These are phyloP conservation scores for Brassica nigra DNA, from an alignment of 345 rosid genomes.

Conservation along the genomic window DNA sequence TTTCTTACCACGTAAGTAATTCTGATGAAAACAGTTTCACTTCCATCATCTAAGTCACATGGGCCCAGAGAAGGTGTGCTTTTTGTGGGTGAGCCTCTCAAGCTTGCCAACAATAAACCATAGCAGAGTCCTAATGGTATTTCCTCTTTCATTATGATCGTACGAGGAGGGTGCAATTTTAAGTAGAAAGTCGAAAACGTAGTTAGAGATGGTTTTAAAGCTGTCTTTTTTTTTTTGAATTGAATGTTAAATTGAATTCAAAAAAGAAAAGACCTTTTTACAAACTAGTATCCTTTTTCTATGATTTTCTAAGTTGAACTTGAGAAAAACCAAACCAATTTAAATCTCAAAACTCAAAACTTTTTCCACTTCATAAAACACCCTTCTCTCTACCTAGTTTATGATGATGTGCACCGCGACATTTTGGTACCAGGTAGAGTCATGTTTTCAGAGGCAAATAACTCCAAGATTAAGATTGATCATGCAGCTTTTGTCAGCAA, in stretches of 20 bases:
- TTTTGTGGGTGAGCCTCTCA: background rate
- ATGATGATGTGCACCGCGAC: background rate
- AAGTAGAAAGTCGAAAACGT: background rate
- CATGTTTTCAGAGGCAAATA: background rate
- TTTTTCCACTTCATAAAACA: too few relatives aligned
- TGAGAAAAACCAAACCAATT: too few relatives aligned
- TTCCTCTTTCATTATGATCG: background rate
- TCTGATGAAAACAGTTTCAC: background rate
- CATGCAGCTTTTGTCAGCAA: too few relatives aligned
- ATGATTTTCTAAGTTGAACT: too few relatives aligned
- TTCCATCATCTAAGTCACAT: background rate
- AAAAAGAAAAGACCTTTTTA: too few relatives aligned
- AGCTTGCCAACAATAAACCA: too few relatives aligned
- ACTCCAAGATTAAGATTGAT: background rate
- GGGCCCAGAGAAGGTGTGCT: background rate
- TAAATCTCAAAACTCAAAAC: too few relatives aligned
- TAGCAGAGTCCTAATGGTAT: background rate
- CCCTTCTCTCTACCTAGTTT: too few relatives aligned
- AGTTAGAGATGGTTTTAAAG: background rate
- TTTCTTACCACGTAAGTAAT: too few relatives aligned
- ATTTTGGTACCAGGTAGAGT: background rate
- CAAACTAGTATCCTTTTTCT: too few relatives aligned
- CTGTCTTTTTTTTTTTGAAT: too few relatives aligned
- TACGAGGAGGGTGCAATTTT: background rate
- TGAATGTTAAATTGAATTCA: too few relatives aligned